Base-by-base conservation (phyloP, 495 filamentous ascomycete species). In the Penicillium maclennaniae region DNA sequence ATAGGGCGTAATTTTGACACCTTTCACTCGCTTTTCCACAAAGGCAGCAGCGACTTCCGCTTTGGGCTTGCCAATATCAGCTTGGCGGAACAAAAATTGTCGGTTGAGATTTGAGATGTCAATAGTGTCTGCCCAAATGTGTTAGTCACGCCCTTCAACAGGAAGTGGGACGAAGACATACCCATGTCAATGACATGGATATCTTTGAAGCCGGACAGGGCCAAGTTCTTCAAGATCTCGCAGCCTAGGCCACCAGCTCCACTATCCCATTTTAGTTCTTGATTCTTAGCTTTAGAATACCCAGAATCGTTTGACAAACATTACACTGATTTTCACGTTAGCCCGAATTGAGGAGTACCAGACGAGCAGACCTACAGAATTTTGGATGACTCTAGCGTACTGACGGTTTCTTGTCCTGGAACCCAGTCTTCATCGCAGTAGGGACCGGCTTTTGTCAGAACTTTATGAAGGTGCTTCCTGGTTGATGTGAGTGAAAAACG, bases 111-210 rank as follows among this genome's bases (percentile, higher is more conserved):
- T 99, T 21, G 91, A 96, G 49, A 99, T 91, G 65, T 99, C 95
- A 68, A 99, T 99, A 6, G 92, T 97, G 65, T 95, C 89, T 90
- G 55, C 38, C 9, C 28, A 21, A 15, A 49, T 71, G 55, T 62
- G 60, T 52, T 14, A 47, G 40, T 31, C 12, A 21, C 43, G 21
- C 9, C 45, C 19, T 19, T 14, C 20, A 26, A 14, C 42, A 6
- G 3, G 0, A 3, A 19, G 4, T 21, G 52, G 39, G 34, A 40
- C 7, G 9, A 63, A 65, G 51, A 15, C 41, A 9, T 70, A 83
- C 89, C 92, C 95, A 99, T 99, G 75, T 99, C 95, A 60, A 99
- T 97, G 37, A 99, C 92, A 75, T 97, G 91, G 53, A 99, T 96
- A 66, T 97, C 80, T 69, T 87, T 95, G 75, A 97, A 97, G 10